Evolutionary conservation across 202 grass and related monocot genomes (phyloP), one percentile per base, ranked within the genome.

Genomic region (Digitaria exilis): DNA sequence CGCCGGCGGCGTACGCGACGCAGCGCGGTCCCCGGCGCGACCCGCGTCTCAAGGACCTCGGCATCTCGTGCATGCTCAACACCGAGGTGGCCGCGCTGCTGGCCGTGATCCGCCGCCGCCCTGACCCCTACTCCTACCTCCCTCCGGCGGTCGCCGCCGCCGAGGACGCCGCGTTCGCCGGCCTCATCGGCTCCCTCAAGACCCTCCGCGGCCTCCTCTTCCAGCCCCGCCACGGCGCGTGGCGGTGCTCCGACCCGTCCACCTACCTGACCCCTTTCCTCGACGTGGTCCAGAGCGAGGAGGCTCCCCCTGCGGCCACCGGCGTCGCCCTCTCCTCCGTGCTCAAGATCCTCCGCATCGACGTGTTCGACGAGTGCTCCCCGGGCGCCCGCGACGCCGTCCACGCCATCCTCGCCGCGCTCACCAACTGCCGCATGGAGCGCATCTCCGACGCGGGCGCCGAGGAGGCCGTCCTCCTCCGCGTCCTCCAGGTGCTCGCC

Each of bases 41-140:
- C 80, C 87, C 88, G 14, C 77, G 93, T 2, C 86, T 91, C 76
- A 94, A 91, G 85, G 90, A 98, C 80, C 87, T 95, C 0, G 90
- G 87, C 80, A 90, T 98, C 82, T 98, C 92, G 5, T 98, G 92
- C 96, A 98, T 98, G 90, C 96, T 98, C 83, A 98, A 98, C 85
- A 93, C 91, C 12, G 92, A 98, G 85, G 91, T 95, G 7, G 91
- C 90, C 17, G 86, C 91, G 65, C 80, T 98, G 64, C 88, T 98
- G 21, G 92, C 92, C 50, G 93, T 95, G 31, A 95, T 98, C 82
- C 96, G 96, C 2, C 96, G 85, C 48, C 84, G 89, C 1, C 74
- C 86, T 4, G 92, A 93, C 65, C 94, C 94, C 2, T 84, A 80
- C 70, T 26, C 80, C 9, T 85, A 84, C 69, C 80, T 86, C 19